These are phyloP conservation scores for Tritrichomonas foetus DNA, from an alignment of 208 protist genomes.

Conservation along the genomic window DNA sequence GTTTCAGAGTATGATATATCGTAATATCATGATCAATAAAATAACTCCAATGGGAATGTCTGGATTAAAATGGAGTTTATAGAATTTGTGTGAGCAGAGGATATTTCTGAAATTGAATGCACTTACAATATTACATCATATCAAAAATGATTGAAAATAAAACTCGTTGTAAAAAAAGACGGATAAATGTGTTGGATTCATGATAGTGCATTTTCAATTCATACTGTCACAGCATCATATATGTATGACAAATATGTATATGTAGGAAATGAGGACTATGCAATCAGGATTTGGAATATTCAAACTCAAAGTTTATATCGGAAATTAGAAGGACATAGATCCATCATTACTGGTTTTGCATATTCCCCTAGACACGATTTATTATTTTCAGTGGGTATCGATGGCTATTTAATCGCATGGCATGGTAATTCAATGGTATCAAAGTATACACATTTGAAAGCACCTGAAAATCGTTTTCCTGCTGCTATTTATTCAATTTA, in stretches of 20 bases:
- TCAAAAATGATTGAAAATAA: no score
- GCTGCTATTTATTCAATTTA: neutral
- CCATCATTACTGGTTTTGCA: neutral
- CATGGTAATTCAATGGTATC: neutral
- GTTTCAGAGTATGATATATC: no score
- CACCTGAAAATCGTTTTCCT: neutral
- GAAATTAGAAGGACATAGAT: neutral
- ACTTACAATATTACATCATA: no score
- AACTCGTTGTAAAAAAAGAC: no score
- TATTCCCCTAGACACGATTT: neutral
- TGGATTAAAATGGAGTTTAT: no score
- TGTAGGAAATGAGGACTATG: neutral
- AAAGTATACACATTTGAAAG: neutral
- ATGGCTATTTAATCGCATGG: neutral
- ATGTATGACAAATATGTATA: conserved; percentile 2
- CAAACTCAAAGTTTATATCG: neutral
- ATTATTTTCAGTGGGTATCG: neutral
- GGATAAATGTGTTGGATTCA: neutral
- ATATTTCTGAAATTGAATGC: no score
- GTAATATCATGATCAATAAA: no score
- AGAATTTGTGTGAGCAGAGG: no score
- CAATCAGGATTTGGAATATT: neutral
- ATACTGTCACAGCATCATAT: neutral
- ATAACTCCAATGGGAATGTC: no score
- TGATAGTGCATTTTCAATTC: neutral